Evolutionary conservation across 2,329 filamentous ascomycete species (phyloP).

Genomic region (Scedosporium aurantiacum): DNA sequence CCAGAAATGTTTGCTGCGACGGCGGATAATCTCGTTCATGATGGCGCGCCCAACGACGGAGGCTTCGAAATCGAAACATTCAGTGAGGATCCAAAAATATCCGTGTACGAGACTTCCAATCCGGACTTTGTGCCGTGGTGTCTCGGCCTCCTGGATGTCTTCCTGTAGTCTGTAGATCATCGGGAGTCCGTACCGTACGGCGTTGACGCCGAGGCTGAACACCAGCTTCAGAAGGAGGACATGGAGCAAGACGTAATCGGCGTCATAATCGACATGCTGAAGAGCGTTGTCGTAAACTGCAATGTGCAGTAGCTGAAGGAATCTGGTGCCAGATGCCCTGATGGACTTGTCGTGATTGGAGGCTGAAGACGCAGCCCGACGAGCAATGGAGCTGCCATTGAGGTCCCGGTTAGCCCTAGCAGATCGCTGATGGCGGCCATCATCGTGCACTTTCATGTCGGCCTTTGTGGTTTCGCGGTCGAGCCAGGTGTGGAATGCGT

Average conservation of each 20-base stretch:
- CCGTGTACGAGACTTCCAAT: constrained; percentile 78
- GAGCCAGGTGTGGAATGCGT: constrained; percentile 76
- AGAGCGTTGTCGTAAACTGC: constrained; percentile 82
- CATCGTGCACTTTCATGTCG: constrained; percentile 53
- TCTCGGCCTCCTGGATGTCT: constrained; percentile 58
- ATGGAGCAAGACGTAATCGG: constrained; percentile 67
- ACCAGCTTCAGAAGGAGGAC: constrained; percentile 66
- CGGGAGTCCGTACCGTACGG: constrained; percentile 64
- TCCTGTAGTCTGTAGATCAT: constrained; percentile 87
- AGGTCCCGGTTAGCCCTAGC: constrained; percentile 30
- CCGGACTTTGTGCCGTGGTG: constrained; percentile 61
- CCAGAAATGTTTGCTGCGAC: constrained; percentile 69
- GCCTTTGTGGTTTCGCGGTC: constrained; percentile 61
- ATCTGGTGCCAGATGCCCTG: constrained; percentile 51
- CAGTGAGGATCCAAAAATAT: constrained; percentile 72
- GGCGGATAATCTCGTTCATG: constrained; percentile 62
- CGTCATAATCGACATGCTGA: constrained; percentile 59
- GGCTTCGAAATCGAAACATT: constrained; percentile 66
- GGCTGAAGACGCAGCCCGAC: constrained; percentile 58
- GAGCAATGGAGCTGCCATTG: constrained; percentile 26
- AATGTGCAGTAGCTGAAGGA: constrained; percentile 72
- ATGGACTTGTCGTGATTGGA: constrained; percentile 47
- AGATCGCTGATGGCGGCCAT: constrained; percentile 33
- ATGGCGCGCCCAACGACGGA: constrained; percentile 60
- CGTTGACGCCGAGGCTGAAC: constrained; percentile 70